Conservation (phyloP, 2,329 filamentous ascomycete species). For the Didymellaceae sp. region DNA sequence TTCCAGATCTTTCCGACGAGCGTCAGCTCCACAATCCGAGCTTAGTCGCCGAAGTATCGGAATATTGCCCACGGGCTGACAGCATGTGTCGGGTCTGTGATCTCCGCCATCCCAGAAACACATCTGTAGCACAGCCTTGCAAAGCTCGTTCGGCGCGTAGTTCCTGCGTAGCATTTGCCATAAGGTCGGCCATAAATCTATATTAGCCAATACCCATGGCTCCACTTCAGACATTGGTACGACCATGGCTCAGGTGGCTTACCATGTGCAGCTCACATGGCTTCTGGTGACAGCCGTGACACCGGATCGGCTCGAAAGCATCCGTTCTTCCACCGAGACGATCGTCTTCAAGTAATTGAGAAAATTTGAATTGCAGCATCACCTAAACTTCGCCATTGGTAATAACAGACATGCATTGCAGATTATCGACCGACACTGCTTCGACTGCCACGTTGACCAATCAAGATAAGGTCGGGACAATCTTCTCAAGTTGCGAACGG, state of each 20-base stretch:
- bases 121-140: conserved; percentile 21
- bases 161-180: conserved; percentile 32
- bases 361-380: background rate
- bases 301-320: conserved; percentile 37
- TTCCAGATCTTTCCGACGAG: conserved; percentile 1
- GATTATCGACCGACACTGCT: conserved; percentile 2
- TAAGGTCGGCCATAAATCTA: background rate
- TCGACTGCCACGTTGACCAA: conserved; percentile 2
- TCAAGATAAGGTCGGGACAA: conserved; percentile 2
- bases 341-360: conserved; percentile 18
- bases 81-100: conserved; percentile 3
- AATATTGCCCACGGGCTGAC: conserved; percentile 4
- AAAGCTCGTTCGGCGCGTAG: conserved; percentile 34
- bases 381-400: background rate
- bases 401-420: conserved; percentile 3
- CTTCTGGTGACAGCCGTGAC: conserved; percentile 42
- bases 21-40: background rate
- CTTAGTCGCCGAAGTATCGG: conserved; percentile 1
- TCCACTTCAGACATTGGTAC: conserved; percentile 22
- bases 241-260: conserved; percentile 26
- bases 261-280: conserved; percentile 41
- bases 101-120: conserved; percentile 13
- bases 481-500: conserved; percentile 7
- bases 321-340: conserved; percentile 23
- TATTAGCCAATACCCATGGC: conserved; percentile 8